A percentile compares a stretch with the other conserved stretches of the same genome.
Evolutionary conservation across 306 rosid species (phyloP).

Genomic region (Sesbania bispinosa): DNA sequence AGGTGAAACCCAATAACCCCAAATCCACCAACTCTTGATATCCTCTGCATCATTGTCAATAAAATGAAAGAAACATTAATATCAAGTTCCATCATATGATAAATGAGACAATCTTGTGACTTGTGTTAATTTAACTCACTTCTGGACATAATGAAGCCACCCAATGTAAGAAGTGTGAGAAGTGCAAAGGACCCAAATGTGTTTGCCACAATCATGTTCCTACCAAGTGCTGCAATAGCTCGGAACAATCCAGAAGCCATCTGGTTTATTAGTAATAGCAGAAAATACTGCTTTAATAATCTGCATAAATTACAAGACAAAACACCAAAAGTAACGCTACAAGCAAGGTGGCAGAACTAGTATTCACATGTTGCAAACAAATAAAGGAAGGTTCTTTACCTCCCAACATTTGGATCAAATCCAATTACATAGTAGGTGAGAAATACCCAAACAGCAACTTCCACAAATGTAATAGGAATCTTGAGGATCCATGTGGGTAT

Average conservation of each 20-base stretch:
- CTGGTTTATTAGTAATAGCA: conserved; percentile 33
- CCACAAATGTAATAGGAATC: conserved; percentile 38
- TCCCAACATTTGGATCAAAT: conserved; percentile 43
- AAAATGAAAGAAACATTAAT: conserved; percentile 15
- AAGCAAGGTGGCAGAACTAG: background rate
- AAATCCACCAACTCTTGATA: conserved; percentile 53
- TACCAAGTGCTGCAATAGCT: conserved; percentile 37
- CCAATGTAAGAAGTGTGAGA: conserved; percentile 29
- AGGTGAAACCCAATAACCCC: conserved; percentile 64
- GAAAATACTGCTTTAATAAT: conserved; percentile 40
- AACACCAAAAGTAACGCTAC: background rate
- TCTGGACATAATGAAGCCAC: conserved; percentile 49
- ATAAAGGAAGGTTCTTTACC: conserved; percentile 29
- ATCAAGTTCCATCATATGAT: background rate
- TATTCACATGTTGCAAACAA: background rate
- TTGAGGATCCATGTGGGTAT: conserved; percentile 47
- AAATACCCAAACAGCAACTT: conserved; percentile 49
- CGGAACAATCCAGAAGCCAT: conserved; percentile 50
- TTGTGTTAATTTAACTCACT: conserved; percentile 19
- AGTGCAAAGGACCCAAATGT: conserved; percentile 43
- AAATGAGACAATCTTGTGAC: background rate
- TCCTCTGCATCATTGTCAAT: conserved; percentile 39
- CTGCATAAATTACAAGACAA: conserved; percentile 23
- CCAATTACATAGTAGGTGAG: conserved; percentile 53
- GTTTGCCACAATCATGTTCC: conserved; percentile 45